Evolutionary conservation across 1,284 basidiomycete genomes (phyloP).

Genomic region (Butyriboletus appendiculatus): DNA sequence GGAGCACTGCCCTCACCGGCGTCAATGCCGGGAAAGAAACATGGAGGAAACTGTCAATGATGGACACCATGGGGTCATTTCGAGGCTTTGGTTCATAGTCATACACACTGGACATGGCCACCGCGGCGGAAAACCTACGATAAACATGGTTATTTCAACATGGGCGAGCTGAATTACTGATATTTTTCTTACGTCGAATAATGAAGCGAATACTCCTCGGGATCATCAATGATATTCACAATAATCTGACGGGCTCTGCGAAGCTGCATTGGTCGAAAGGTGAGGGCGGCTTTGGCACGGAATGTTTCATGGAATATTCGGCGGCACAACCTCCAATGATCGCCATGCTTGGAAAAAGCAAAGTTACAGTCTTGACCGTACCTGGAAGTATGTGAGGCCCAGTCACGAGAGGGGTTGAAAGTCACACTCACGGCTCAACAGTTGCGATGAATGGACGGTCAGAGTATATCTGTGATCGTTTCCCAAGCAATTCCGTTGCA

Average conservation of each 20-base stretch:
- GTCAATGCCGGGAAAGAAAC: not conserved
- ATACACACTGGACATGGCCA: constrained; percentile 15
- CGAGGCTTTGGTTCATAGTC: constrained; percentile 14
- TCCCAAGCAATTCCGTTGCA: constrained; percentile 10
- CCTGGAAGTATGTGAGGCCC: not conserved
- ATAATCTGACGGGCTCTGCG: constrained; percentile 8
- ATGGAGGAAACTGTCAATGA: not conserved
- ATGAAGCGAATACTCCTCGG: constrained; percentile 3
- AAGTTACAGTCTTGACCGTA: constrained; percentile 2
- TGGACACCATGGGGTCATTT: constrained; percentile 15
- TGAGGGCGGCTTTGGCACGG: not conserved
- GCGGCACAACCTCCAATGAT: constrained; percentile 6
- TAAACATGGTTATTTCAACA: not conserved
- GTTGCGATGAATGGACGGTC: constrained; percentile 16
- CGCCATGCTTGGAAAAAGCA: not conserved
- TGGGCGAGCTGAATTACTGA: not conserved
- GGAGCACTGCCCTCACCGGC: not conserved
- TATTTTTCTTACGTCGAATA: constrained; percentile 6
- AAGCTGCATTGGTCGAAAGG: constrained; percentile 11
- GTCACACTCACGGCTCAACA: not conserved
- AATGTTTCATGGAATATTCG: constrained; percentile 10
- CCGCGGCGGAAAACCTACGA: constrained; percentile 13
- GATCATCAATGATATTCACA: constrained; percentile 1
- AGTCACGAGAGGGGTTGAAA: not conserved
- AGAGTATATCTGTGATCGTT: constrained; percentile 19